Conservation (phyloP, 805 yeast species). For the Starmerella riodocensis region DNA sequence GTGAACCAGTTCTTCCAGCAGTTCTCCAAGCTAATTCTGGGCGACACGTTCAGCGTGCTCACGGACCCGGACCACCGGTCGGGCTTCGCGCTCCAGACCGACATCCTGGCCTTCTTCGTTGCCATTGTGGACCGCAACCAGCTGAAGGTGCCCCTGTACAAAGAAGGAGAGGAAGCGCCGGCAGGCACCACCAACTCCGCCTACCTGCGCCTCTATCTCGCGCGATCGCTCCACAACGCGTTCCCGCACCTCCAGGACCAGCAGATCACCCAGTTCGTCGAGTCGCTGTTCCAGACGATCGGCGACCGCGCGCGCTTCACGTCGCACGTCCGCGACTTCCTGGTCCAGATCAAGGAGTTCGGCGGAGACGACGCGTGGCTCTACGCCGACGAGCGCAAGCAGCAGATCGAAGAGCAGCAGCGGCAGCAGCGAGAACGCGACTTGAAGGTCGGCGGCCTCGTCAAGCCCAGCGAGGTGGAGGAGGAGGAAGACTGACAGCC, state of each 20-base stretch:
- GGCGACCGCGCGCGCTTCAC: slow-evolving; percentile 63
- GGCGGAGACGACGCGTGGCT: slow-evolving; percentile 94
- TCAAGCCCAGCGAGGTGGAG: slow-evolving; percentile 90
- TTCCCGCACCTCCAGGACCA: slow-evolving; percentile 80
- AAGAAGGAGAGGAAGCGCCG: slow-evolving; percentile 60
- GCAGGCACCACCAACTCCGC: slow-evolving; percentile 70
- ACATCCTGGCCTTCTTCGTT: slow-evolving; percentile 68
- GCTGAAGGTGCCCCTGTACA: slow-evolving; percentile 65
- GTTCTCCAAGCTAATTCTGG: slow-evolving; percentile 75
- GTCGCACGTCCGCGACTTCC: slow-evolving; percentile 81
- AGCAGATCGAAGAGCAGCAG: slow-evolving; percentile 54
- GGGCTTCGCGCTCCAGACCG: slow-evolving; percentile 80
- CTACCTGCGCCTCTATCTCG: slow-evolving; percentile 68
- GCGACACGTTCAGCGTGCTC: slow-evolving; percentile 83
- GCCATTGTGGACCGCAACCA: slow-evolving; percentile 66
- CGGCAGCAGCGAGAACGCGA: slow-evolving; percentile 68
- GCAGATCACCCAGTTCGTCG: slow-evolving; percentile 70
- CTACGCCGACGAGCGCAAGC: slow-evolving; percentile 85
- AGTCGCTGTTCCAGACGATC: slow-evolving; percentile 56
- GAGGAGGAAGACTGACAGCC: slow-evolving; percentile 34
- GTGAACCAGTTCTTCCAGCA: slow-evolving; percentile 77
- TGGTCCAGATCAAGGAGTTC: slow-evolving; percentile 86
- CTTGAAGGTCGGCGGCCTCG: slow-evolving; percentile 76
- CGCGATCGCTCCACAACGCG: slow-evolving; percentile 70
- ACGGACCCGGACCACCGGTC: slow-evolving; percentile 97